A percentile compares a stretch with the other conserved stretches of the same genome.
Conservation (phyloP, 169 alveolate species). For the Pseudocohnilembus persalinus region DNA sequence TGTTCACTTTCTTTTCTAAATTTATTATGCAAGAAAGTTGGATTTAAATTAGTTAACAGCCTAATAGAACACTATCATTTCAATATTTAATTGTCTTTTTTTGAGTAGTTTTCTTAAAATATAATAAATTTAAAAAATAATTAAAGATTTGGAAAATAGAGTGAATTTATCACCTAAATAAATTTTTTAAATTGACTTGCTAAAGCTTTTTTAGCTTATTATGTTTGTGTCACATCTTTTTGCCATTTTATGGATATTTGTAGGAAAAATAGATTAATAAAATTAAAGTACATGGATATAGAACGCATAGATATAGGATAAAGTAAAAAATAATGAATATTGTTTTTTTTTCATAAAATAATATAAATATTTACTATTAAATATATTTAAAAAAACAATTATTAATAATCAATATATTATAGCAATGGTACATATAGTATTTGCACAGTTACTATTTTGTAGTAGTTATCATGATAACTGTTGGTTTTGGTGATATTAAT, state of each 20-base stretch:
- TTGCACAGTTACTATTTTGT: slow-evolving; percentile 48
- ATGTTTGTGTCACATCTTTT: not conserved
- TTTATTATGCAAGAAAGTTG: not conserved
- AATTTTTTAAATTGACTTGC: no score
- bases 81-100: not conserved
- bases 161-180: no score
- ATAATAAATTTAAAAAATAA: no score
- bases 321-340: no score
- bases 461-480: slow-evolving; percentile 71
- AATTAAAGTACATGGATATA: not conserved
- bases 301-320: not conserved
- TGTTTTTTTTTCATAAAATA: no score
- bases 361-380: no score
- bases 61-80: not conserved
- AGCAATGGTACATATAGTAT: slow-evolving; percentile 38
- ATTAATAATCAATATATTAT: no score
- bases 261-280: no score
- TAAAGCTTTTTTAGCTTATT: no score
- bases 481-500: slow-evolving; percentile 77
- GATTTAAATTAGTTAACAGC: no score
- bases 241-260: not conserved
- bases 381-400: no score
- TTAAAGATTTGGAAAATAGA: not conserved
- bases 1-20: not conserved
- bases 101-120: not conserved